phyloP scores from a whole-genome alignment of 2,329 filamentous ascomycete genomes.

The Aspergillus persii region DNA sequence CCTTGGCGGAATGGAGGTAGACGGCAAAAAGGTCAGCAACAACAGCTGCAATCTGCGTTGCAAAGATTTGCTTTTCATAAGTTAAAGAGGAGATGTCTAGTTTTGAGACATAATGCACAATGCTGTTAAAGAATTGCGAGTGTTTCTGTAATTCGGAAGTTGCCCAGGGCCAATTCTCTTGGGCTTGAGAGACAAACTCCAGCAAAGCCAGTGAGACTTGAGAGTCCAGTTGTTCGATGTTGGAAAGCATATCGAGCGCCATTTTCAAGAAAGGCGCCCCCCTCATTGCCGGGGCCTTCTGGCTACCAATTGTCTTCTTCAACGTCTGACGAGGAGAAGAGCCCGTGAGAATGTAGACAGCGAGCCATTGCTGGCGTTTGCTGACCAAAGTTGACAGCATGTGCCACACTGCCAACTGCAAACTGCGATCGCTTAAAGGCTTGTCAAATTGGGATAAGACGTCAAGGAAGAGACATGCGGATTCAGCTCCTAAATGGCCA shows the following conservation, averaged over 20 bases:
- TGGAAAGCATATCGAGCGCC: constrained; percentile 68
- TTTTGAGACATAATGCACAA: constrained; percentile 68
- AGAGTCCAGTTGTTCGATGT: constrained; percentile 63
- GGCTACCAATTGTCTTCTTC: constrained; percentile 46
- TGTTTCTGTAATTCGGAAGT: constrained; percentile 77
- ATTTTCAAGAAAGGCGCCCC: constrained; percentile 69
- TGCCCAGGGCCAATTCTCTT: constrained; percentile 95
- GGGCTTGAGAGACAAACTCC: constrained; percentile 81
- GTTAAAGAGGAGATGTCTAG: constrained; percentile 54
- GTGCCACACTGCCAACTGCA: constrained; percentile 73
- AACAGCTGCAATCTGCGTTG: constrained; percentile 73
- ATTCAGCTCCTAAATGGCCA: constrained; percentile 78
- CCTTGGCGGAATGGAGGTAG: constrained; percentile 81
- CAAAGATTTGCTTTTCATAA: constrained; percentile 49
- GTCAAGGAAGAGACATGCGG: constrained; percentile 79
- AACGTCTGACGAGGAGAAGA: constrained; percentile 76
- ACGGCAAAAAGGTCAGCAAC: constrained; percentile 87
- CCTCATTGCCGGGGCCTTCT: constrained; percentile 50
- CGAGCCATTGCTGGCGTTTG: constrained; percentile 93
- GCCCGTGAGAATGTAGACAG: constrained; percentile 86
- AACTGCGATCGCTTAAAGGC: constrained; percentile 64
- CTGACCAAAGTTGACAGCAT: constrained; percentile 83
- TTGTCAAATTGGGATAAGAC: constrained; percentile 74
- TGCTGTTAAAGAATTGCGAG: constrained; percentile 66
- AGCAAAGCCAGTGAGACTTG: constrained; percentile 71